Evolutionary conservation across 1,139 yeast species (phyloP), one percentile per base, ranked within the genome.

Genomic region (Scheffersomyces insectosa): DNA sequence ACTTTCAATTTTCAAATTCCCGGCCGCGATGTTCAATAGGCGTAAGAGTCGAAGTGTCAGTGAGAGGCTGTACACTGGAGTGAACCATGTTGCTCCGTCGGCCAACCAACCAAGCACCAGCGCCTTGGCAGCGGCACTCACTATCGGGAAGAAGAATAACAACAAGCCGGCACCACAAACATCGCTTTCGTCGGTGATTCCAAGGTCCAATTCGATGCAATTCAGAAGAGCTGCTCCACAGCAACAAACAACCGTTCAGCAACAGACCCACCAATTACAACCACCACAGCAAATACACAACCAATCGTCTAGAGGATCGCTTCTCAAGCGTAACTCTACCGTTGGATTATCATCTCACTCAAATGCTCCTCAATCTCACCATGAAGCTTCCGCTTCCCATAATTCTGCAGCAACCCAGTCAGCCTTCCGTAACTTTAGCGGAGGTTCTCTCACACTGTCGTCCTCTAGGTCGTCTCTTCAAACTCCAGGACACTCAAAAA

Each of bases 111-210:
- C 79, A 16, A 64, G 60, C 51, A 58, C 65, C 37, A 63, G 65
- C 41, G 79, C 79, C 11, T 56, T 71, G 56, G 79, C 79, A 6
- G 79, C 79, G 4, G 79, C 79, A 2, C 56, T 70, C 39, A 66
- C 76, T 35, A 74, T 74, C 49, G 79, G 79, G 5, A 61, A 70
- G 42, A 54, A 58, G 29, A 50, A 56, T 47, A 63, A 59, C 44
- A 50, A 48, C 28, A 42, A 40, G 32, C 38, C 34, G 37, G 48
- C 45, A 34, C 37, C 42, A 12, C 55, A 43, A 40, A 56, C 38
- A 49, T 53, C 38, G 46, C 54, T 32, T 20, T 36, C 10, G 14
- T 37, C 36, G 54, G 25, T 50, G 45, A 36, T 58, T 46, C 25
- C 44, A 33, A 36, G 54, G n/a, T 51, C 55, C 34, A 46, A 47